A percentile compares a stretch with the other conserved stretches of the same genome.
phyloP scores from a whole-genome alignment of 202 grass and related monocot genomes.

The Panicum hallii region DNA sequence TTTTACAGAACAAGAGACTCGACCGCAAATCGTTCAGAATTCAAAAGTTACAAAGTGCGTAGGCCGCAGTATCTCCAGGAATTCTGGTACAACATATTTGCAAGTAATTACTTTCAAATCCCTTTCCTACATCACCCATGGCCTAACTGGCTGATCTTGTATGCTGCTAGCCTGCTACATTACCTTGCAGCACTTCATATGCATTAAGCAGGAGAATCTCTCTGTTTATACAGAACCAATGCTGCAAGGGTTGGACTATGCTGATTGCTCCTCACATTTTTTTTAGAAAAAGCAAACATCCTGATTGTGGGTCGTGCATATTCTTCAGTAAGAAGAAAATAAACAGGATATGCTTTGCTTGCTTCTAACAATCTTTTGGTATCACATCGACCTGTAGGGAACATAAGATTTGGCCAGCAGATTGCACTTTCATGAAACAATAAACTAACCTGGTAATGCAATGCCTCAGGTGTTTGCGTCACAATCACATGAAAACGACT shows the following conservation, averaged over 20 bases:
- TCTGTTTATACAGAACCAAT: neutral
- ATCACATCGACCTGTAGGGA: neutral
- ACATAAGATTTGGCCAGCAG: slow-evolving; percentile 19
- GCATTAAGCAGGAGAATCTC: neutral
- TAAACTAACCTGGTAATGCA: neutral
- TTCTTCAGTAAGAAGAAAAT: slow-evolving; percentile 8
- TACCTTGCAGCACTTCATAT: neutral
- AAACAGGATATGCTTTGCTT: neutral
- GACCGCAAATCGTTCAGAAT: neutral
- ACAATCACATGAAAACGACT: slow-evolving; percentile 26
- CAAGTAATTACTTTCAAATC: neutral
- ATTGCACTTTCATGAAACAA: slow-evolving; percentile 17
- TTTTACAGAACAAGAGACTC: neutral
- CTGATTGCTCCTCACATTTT: too few relatives aligned
- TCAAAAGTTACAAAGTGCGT: too few relatives aligned
- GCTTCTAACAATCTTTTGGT: slow-evolving; percentile 15
- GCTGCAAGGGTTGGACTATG: too few relatives aligned
- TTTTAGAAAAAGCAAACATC: neutral
- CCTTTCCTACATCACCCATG: neutral
- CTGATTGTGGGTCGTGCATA: neutral
- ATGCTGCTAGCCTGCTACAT: neutral
- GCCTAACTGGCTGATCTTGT: slow-evolving; percentile 2
- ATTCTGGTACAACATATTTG: neutral
- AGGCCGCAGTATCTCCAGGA: neutral
- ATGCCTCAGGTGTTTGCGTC: slow-evolving; percentile 32